These are phyloP conservation scores for Puccinia horiana DNA, from an alignment of 1,284 basidiomycete species.

Conservation along the genomic window DNA sequence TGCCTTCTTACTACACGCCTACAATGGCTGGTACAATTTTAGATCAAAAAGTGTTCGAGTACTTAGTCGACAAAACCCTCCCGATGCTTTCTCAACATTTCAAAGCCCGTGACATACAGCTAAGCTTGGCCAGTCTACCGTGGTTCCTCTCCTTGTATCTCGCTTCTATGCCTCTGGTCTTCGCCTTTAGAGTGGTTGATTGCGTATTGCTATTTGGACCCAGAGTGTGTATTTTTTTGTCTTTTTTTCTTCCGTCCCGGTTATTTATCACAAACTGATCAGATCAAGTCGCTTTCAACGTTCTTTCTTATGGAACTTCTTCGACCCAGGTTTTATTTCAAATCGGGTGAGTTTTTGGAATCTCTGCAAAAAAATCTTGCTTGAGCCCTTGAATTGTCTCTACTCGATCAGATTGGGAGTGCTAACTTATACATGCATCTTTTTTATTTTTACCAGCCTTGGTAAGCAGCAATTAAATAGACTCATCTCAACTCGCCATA, in stretches of 20 bases:
- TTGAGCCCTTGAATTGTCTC: background rate
- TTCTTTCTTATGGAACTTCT: background rate
- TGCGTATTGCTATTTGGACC: conserved; percentile 99
- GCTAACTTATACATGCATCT: background rate
- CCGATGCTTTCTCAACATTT: conserved; percentile 91
- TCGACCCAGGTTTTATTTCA: conserved; percentile 45
- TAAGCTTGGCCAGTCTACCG: conserved; percentile 92
- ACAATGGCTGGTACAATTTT: conserved; percentile 98
- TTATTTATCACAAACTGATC: background rate
- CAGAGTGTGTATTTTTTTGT: conserved; percentile 68
- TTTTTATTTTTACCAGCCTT: background rate
- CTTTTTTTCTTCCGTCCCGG: background rate
- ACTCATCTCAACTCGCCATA: background rate
- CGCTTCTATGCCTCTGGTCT: conserved; percentile 99
- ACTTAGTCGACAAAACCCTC: conserved; percentile 71
- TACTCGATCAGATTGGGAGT: background rate
- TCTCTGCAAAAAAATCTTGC: background rate
- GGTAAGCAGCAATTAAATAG: background rate
- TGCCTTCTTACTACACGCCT: conserved; percentile 96
- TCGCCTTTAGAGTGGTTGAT: conserved; percentile 97
- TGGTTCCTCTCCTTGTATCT: conserved; percentile 92
- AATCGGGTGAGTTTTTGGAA: conserved; percentile 38
- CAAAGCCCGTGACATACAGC: conserved; percentile 84
- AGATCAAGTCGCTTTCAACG: background rate
- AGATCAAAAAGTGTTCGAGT: conserved; percentile 96